These are phyloP conservation scores for Mycena pura DNA, from an alignment of 768 basidiomycete genomes.

Conservation along the genomic window DNA sequence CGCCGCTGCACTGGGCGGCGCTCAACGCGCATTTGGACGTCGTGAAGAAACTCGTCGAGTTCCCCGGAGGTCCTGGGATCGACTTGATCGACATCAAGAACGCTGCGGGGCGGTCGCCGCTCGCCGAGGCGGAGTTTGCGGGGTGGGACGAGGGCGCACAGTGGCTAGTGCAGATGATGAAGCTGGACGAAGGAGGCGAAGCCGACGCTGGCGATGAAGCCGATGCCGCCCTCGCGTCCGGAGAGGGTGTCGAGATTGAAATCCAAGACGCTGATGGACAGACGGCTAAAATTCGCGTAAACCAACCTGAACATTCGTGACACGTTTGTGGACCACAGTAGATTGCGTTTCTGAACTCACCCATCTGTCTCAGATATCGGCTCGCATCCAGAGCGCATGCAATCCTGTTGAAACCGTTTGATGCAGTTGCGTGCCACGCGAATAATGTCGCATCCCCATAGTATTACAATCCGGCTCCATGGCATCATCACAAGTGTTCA, in stretches of 20 bases:
- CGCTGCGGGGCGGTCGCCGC: constrained; percentile 71
- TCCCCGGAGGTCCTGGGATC: constrained; percentile 63
- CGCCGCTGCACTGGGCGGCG: constrained; percentile 91
- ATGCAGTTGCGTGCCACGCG: too few relatives aligned
- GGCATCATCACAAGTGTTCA: too few relatives aligned
- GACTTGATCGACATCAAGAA: constrained; percentile 82
- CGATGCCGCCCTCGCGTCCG: constrained; percentile 36
- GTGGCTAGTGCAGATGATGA: constrained; percentile 85
- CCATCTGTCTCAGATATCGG: too few relatives aligned
- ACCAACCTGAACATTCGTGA: constrained; percentile 17
- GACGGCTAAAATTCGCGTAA: constrained; percentile 68
- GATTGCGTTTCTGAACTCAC: too few relatives aligned
- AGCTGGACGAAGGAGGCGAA: constrained; percentile 56
- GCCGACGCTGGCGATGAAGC: constrained; percentile 42
- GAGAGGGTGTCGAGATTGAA: constrained; percentile 65
- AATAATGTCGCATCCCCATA: too few relatives aligned
- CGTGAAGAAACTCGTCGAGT: constrained; percentile 64
- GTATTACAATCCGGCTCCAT: too few relatives aligned
- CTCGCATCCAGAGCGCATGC: too few relatives aligned
- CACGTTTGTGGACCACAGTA: not conserved
- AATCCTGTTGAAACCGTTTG: too few relatives aligned
- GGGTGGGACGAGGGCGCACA: constrained; percentile 86
- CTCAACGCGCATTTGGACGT: constrained; percentile 78
- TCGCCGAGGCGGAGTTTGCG: constrained; percentile 80
- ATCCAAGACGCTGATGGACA: constrained; percentile 76